Base-by-base conservation (phyloP, 1,139 yeast genomes). In the Geotrichum carabidarum region DNA sequence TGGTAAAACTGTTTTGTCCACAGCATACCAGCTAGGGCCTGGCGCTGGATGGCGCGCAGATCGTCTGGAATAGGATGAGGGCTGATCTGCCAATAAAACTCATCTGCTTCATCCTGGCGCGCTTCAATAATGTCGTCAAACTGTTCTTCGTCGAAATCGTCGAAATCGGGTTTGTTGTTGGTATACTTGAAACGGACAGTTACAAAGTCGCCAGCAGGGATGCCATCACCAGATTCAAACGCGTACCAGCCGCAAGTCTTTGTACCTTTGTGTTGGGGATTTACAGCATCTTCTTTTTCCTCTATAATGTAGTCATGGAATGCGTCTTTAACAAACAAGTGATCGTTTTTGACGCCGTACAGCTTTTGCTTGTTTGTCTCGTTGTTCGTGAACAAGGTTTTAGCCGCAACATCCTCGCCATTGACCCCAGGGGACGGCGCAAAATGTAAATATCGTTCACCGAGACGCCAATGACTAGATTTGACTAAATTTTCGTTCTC, bases 1-100 rank as follows among this genome's bases (percentile, higher is more conserved):
- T 88, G 86, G 69, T 91, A 91, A 69, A 86, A 91, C 70, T 91
- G 98, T 69, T 91, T 91, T 8, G 95, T 84, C 98, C 98, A 91
- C 65, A 91, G 75, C 71, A 91, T 77, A 1, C 98, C 97, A 8
- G 97, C 93, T 70, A 89, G 87, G 0, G 97, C 96, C 73, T 91
- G 97, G 67, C 97, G 81, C 74, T 91, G 97, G 57, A 91, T 84
- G 64, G 80, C 83, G 68, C 96, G 78, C 64, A 91, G 76, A 58
- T 86, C 89, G 59, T 88, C 94, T 45, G 88, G 80, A 60, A 90
- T 79, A 44, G 96, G 96, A 66, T 87, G 71, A 5, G 98, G 97
- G 14, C 93, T 80, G 48, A 91, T 80, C 68, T 86, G 82, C 90
- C 94, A 89, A 73, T 90, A 91, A 70, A 91, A 91, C 48, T 90